phyloP scores from a whole-genome alignment of 345 rosid species.

The Trapa bicornis region DNA sequence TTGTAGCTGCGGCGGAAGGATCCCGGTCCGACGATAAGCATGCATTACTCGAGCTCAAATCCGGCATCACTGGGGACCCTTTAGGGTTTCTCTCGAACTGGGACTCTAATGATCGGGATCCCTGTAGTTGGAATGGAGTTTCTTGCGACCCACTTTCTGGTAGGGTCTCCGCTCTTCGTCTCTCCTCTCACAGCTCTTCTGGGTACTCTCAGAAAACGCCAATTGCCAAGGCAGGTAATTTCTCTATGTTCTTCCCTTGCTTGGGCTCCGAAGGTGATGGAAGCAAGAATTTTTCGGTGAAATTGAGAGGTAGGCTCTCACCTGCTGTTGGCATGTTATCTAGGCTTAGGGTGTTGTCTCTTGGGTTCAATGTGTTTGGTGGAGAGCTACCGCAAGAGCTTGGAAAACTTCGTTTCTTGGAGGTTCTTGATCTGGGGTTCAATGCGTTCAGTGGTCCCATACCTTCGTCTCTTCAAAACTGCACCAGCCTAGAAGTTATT shows the following conservation, averaged over 20 bases:
- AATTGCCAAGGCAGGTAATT: constrained; percentile 18
- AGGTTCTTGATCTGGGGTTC: constrained; percentile 43
- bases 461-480: constrained; percentile 21
- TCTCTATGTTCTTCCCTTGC: constrained; percentile 25
- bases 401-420: constrained; percentile 23
- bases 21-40: constrained; percentile 16
- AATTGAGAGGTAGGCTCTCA: constrained; percentile 21
- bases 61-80: constrained; percentile 28
- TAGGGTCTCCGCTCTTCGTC: constrained; percentile 25
- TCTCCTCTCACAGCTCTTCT: constrained; percentile 14
- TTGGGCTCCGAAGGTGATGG: constrained; percentile 4
- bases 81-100: constrained; percentile 34
- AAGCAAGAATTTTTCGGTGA: constrained; percentile 13
- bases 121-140: constrained; percentile 35
- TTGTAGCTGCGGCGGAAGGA: constrained; percentile 6
- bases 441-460: constrained; percentile 27
- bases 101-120: constrained; percentile 28
- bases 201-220: constrained; percentile 13
- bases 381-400: constrained; percentile 30
- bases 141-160: constrained; percentile 25
- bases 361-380: constrained; percentile 27
- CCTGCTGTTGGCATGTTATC: constrained; percentile 24
- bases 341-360: constrained; percentile 26
- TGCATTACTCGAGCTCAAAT: constrained; percentile 29
- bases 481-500: constrained; percentile 22